Evolutionary conservation across 108 stramenopile genomes (phyloP).

Genomic region (Nitzschia palea): DNA sequence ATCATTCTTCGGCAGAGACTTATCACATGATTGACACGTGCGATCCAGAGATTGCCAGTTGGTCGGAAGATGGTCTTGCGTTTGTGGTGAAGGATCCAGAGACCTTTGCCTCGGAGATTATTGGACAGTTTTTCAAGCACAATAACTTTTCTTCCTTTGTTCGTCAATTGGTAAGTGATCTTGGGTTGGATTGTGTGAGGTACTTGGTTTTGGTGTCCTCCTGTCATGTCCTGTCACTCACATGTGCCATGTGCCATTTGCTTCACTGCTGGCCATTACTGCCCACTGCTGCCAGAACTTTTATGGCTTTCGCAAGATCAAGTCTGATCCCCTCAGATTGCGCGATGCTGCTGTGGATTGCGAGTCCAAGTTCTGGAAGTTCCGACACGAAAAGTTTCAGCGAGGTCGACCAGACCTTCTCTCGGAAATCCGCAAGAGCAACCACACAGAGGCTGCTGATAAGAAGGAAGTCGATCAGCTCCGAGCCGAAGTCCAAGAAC

Average conservation of each 20-base stretch:
- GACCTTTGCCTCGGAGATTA: slow-evolving; percentile 64
- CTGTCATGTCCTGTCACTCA: neutral
- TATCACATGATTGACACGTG: slow-evolving; percentile 79
- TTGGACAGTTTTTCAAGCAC: slow-evolving; percentile 92
- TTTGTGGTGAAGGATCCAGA: slow-evolving; percentile 83
- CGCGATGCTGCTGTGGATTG: slow-evolving; percentile 40
- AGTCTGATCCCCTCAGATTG: slow-evolving; percentile 69
- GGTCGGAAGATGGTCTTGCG: slow-evolving; percentile 73
- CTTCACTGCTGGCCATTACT: neutral
- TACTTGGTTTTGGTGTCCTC: too few species aligned
- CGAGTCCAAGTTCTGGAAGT: slow-evolving; percentile 75
- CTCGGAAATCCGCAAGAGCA: slow-evolving; percentile 72
- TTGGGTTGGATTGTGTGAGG: neutral
- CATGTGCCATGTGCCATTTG: neutral
- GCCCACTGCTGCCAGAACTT: slow-evolving; percentile 81
- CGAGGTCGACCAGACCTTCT: slow-evolving; percentile 76
- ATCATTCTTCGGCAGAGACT: too few species aligned
- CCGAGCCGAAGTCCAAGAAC: slow-evolving; percentile 56
- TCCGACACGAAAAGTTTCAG: slow-evolving; percentile 80
- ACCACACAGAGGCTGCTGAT: slow-evolving; percentile 66
- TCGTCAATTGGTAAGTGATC: slow-evolving; percentile 64
- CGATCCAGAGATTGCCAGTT: slow-evolving; percentile 60
- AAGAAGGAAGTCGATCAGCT: slow-evolving; percentile 75
- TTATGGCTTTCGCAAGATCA: slow-evolving; percentile 88
- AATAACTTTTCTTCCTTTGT: slow-evolving; percentile 92